Base-by-base conservation (phyloP, 768 basidiomycete species). In the Lactarius evosmus region DNA sequence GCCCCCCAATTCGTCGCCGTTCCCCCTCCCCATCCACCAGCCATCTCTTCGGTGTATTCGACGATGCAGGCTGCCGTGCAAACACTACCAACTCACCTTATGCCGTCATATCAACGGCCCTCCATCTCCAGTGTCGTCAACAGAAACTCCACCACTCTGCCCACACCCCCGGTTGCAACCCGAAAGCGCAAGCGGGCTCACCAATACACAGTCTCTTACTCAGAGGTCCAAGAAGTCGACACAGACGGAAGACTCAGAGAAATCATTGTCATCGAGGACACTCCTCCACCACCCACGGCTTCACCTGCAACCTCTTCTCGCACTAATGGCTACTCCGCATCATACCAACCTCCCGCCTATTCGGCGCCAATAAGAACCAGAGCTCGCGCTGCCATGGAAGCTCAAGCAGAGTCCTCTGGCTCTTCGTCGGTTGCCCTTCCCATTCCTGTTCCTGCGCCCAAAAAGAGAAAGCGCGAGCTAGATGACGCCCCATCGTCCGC, bases 211-310 rank as follows among this genome's bases (percentile, higher is more conserved):
- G 87, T 93, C 75, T 88, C 83, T 78, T 93, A 92, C 79, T 91
- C 88, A 73, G 91, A 93, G 74, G 89, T 92, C 44, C 86, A 93
- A 70, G 92, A 94, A 77, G 82, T 93, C 73, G 92, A 94, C 76
- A 81, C 79, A 69, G 79, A 87, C 55, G 92, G 92, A 65, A 79
- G 81, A 69, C 79, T 92, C 41, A 79, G 92, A 58, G 92, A 94
- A 75, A 89, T 94, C 73, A 94, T 95, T 75, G 88, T 95, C 70
- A 93, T 95, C 75, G 93, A 95, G 70, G 93, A 95, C 78, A 93
- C 93, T 50, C 92, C 92, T 32, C 87, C 88, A 40, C 91, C 91
- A 49, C 84, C 87, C 60, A 91, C 91, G 56, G 83, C 87, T 72
- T 90, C 89, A 57, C 88, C 90, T 61, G 84, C 89, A 64, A 79